Conservation (phyloP, 2,329 filamentous ascomycete genomes). For the Diaporthe vaccinii region DNA sequence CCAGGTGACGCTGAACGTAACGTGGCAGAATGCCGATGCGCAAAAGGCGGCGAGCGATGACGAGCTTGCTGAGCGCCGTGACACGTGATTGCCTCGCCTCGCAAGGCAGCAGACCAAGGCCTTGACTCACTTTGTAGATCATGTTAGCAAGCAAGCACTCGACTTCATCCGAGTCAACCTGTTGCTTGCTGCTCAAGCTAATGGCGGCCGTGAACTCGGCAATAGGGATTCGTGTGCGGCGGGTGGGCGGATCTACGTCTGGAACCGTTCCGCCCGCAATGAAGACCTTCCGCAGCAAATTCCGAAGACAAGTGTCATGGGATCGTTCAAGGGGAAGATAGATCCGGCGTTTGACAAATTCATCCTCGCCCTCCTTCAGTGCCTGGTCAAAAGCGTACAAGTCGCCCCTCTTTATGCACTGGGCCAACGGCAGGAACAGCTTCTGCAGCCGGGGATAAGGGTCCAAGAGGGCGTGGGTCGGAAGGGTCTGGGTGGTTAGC, state of each 20-base stretch:
- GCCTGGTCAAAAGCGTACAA: conserved; percentile 87
- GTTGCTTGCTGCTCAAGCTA: conserved; percentile 76
- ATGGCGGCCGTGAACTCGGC: conserved; percentile 89
- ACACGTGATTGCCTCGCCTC: not conserved
- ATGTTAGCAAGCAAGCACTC: conserved; percentile 96
- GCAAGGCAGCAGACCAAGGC: not conserved
- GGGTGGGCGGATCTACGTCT: conserved; percentile 64
- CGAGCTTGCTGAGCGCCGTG: not conserved
- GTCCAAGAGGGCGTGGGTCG: conserved; percentile 77
- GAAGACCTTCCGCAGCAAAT: conserved; percentile 93
- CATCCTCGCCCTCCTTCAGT: conserved; percentile 85
- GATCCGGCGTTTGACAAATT: conserved; percentile 92
- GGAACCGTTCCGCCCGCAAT: conserved; percentile 83
- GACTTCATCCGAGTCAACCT: conserved; percentile 89
- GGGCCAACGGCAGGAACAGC: conserved; percentile 83
- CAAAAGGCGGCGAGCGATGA: not conserved
- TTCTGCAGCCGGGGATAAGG: conserved; percentile 82
- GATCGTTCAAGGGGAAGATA: conserved; percentile 95
- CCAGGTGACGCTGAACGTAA: not conserved
- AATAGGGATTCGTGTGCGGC: conserved; percentile 84
- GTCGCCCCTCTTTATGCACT: conserved; percentile 85
- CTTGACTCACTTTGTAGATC: conserved; percentile 87
- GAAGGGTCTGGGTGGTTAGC: conserved; percentile 88
- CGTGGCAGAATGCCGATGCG: not conserved
- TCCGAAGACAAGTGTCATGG: conserved; percentile 91